Percentiles rank a stretch among this genome's conserved stretches.
Conservation (phyloP, 23 red algal genomes). For the Gracilaria caudata region DNA sequence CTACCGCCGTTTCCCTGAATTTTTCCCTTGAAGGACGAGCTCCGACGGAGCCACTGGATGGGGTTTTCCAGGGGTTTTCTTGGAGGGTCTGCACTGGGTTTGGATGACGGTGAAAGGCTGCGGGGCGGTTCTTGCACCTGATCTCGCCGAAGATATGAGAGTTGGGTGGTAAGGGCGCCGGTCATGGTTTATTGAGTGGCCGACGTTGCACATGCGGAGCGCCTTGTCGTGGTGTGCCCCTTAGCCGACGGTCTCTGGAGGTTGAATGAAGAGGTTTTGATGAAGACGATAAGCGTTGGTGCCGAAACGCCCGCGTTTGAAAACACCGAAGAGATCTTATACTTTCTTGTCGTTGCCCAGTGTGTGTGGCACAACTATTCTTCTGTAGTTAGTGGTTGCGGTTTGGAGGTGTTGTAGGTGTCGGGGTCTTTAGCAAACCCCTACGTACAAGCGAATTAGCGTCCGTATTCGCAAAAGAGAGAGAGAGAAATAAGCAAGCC, state of each 20-base stretch:
- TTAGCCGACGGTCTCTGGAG: not conserved
- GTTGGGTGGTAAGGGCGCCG: not conserved
- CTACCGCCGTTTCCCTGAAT: no score
- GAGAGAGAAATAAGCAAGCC: no score
- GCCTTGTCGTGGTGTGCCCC: slow-evolving; percentile 10
- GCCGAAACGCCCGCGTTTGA: not conserved
- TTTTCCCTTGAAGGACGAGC: not conserved
- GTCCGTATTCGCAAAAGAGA: no score
- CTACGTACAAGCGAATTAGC: no score
- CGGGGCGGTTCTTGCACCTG: not conserved
- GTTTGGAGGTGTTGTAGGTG: no score
- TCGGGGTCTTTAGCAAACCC: no score
- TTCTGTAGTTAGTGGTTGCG: no score
- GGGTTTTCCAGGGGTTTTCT: slow-evolving; percentile 1
- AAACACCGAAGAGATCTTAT: no score
- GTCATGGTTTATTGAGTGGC: not conserved
- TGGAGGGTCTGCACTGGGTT: not conserved
- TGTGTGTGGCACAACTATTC: no score
- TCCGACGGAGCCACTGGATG: not conserved
- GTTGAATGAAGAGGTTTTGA: not conserved
- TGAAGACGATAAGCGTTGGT: not conserved
- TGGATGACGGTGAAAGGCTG: not conserved
- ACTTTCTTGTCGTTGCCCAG: no score
- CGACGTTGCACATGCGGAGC: slow-evolving; percentile 1
- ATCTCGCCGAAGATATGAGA: not conserved